phyloP scores from a whole-genome alignment of 352 stramenopile species.

The Phytopythium mirpurense region DNA sequence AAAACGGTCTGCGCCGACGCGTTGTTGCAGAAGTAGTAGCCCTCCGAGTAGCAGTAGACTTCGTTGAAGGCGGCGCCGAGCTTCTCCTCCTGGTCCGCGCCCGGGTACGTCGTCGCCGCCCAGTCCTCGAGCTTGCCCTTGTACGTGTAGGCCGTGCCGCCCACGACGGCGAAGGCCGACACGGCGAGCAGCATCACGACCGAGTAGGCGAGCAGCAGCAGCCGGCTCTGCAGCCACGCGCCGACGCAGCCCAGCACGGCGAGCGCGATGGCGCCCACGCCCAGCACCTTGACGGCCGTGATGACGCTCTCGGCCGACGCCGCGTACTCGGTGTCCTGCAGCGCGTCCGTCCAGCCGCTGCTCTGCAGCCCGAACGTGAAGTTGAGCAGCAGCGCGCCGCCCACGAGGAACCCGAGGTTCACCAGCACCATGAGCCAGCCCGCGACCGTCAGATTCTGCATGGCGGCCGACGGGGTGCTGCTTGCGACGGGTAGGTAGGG shows the following conservation, averaged over 20 bases:
- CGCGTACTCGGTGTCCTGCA: constrained; percentile 70
- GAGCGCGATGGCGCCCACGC: constrained; percentile 45
- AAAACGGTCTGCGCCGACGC: constrained; percentile 53
- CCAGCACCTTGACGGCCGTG: constrained; percentile 45
- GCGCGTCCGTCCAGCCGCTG: constrained; percentile 71
- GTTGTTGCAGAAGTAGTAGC: constrained; percentile 81
- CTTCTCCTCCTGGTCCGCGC: constrained; percentile 40
- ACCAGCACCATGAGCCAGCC: constrained; percentile 64
- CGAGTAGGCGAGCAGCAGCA: constrained; percentile 70
- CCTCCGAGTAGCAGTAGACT: constrained; percentile 81
- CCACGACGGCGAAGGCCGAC: constrained; percentile 69
- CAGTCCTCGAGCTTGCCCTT: constrained; percentile 65
- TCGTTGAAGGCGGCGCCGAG: constrained; percentile 73
- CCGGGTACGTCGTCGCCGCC: constrained; percentile 49
- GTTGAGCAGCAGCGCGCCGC: constrained; percentile 56
- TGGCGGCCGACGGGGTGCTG: not conserved
- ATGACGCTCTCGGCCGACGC: constrained; percentile 34
- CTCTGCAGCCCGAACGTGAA: constrained; percentile 49
- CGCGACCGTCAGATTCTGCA: constrained; percentile 33
- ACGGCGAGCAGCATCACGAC: constrained; percentile 64
- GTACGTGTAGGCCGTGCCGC: constrained; percentile 62
- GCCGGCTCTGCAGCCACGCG: constrained; percentile 54
- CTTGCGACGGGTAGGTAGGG: too few species aligned
- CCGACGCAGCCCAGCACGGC: constrained; percentile 62
- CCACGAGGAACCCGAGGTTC: constrained; percentile 68